phyloP scores from a whole-genome alignment of 176 grass and related monocot species.

The Phragmites australis region DNA sequence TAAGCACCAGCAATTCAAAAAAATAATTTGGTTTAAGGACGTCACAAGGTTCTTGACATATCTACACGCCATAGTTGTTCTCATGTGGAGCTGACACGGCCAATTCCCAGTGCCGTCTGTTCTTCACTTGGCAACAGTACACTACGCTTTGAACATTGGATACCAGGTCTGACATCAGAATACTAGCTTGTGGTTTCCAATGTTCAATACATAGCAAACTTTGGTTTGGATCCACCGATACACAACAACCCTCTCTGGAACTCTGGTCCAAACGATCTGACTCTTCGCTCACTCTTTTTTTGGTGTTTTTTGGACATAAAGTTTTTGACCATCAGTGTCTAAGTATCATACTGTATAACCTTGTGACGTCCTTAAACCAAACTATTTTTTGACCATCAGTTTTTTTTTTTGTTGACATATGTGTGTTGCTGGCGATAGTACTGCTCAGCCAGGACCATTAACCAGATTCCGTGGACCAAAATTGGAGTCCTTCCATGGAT shows the following conservation, averaged over 20 bases:
- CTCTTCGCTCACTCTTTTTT: background rate
- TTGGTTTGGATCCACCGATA: background rate
- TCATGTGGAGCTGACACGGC: background rate
- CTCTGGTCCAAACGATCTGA: background rate
- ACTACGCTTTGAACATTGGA: background rate
- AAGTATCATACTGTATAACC: too few relatives aligned
- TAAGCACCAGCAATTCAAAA: background rate
- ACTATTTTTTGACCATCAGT: too few relatives aligned
- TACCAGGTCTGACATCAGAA: background rate
- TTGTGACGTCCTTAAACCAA: too few relatives aligned
- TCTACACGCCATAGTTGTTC: background rate
- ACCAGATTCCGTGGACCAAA: conserved; percentile 19
- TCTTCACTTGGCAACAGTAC: background rate
- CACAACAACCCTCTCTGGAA: background rate
- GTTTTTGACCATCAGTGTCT: too few relatives aligned
- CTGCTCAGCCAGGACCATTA: background rate
- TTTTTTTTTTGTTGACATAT: too few relatives aligned
- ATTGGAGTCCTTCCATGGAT: conserved; percentile 22
- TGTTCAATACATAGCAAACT: background rate
- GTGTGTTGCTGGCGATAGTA: background rate
- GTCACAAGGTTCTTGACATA: background rate
- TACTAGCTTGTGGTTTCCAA: background rate
- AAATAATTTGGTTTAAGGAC: background rate
- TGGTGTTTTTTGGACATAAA: background rate
- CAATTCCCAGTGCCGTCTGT: background rate